Conservation (phyloP, 805 yeast species). For the Zygosaccharomyces kombuchaensis region DNA sequence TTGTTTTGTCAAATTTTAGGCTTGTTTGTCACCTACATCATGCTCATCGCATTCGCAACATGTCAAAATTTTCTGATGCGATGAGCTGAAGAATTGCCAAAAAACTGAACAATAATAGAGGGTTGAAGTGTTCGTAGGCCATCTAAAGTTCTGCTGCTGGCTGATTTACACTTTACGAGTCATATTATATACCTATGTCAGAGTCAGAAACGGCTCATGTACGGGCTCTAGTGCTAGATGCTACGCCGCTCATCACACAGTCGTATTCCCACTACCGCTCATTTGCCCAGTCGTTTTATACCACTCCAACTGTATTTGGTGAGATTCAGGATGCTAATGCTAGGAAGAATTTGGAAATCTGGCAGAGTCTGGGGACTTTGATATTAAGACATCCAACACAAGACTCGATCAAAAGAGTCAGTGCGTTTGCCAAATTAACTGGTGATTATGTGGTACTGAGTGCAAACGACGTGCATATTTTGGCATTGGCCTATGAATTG, state of each 20-base stretch:
- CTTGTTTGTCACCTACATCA: neutral
- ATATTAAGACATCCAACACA: constrained; percentile 72
- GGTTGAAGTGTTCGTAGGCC: too few relatives aligned
- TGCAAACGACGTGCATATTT: constrained; percentile 84
- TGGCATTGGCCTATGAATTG: constrained; percentile 87
- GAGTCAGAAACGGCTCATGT: constrained; percentile 34
- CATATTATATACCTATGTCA: constrained; percentile 1
- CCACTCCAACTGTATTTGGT: constrained; percentile 85
- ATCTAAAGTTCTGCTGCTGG: neutral
- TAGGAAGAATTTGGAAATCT: constrained; percentile 68
- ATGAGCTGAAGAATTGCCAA: constrained; percentile 5
- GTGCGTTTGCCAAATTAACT: constrained; percentile 74
- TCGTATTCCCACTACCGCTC: constrained; percentile 67
- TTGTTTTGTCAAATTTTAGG: neutral
- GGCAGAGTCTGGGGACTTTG: constrained; percentile 62
- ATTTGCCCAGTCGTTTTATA: constrained; percentile 67
- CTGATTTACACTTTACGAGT: neutral
- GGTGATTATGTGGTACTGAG: constrained; percentile 91
- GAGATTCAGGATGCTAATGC: constrained; percentile 87
- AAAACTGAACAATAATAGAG: neutral
- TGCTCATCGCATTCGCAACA: constrained; percentile 36
- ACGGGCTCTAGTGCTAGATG: constrained; percentile 75
- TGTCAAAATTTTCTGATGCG: constrained; percentile 9
- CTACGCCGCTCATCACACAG: constrained; percentile 90
- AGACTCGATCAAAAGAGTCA: constrained; percentile 58